These are phyloP conservation scores for Neurospora tetraspora DNA, from an alignment of 495 filamentous ascomycete species.

Conservation along the genomic window DNA sequence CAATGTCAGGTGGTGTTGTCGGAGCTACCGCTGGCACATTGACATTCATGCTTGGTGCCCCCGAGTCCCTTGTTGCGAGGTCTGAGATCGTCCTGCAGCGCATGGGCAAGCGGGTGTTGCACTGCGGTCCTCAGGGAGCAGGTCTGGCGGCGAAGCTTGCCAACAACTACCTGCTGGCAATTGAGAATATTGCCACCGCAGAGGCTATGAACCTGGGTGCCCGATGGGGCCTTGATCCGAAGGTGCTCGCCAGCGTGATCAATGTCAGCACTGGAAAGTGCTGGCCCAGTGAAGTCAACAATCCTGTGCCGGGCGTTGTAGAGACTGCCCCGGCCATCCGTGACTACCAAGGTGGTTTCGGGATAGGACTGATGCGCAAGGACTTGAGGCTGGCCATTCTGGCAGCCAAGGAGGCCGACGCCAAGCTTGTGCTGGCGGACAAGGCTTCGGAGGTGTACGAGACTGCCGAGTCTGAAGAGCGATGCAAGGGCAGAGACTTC, in stretches of 20 bases:
- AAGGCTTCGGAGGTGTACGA: slow-evolving; percentile 61
- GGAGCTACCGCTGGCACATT: slow-evolving; percentile 65
- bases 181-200: slow-evolving; percentile 85
- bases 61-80: slow-evolving; percentile 45
- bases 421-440: slow-evolving; percentile 54
- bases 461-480: slow-evolving; percentile 44
- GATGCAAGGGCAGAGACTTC: slow-evolving; percentile 67
- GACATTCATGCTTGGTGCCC: slow-evolving; percentile 79
- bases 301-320: slow-evolving; percentile 80
- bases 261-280: slow-evolving; percentile 79
- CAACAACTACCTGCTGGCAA: slow-evolving; percentile 87
- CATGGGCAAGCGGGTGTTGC: slow-evolving; percentile 76
- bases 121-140: slow-evolving; percentile 69
- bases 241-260: slow-evolving; percentile 67
- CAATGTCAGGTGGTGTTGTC: slow-evolving; percentile 81
- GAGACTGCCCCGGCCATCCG: slow-evolving; percentile 59
- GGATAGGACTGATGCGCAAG: slow-evolving; percentile 76
- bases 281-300: slow-evolving; percentile 90
- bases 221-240: slow-evolving; percentile 72
- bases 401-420: slow-evolving; percentile 59
- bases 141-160: slow-evolving; percentile 81
- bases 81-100: slow-evolving; percentile 53
- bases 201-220: slow-evolving; percentile 92
- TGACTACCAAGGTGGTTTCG: slow-evolving; percentile 76
- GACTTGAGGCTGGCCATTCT: slow-evolving; percentile 63